These are phyloP conservation scores for Chytridium lagenaria DNA, from an alignment of 371 early-diverging fungal species.

Conservation along the genomic window DNA sequence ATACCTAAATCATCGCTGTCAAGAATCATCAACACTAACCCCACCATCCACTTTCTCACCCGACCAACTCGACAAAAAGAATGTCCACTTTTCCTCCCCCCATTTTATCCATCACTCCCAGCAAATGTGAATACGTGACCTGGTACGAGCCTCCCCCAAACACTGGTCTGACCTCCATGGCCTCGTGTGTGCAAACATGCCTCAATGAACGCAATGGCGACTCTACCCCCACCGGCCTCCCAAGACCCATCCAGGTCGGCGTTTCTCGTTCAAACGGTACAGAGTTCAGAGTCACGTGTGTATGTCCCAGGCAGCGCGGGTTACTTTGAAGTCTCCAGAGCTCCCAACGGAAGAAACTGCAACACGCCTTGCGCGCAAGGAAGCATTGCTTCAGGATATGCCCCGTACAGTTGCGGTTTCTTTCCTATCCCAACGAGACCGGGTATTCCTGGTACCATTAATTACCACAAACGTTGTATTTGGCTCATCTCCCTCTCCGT, in stretches of 20 bases:
- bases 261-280: background rate
- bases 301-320: background rate
- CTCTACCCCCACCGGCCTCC: background rate
- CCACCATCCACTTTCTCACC: no score
- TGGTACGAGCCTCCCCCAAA: background rate
- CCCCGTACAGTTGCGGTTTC: background rate
- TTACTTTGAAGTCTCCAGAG: background rate
- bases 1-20: no score
- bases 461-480: no score
- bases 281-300: background rate
- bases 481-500: no score
- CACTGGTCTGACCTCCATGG: background rate
- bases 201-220: no score
- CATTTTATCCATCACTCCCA: background rate
- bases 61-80: background rate
- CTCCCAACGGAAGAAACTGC: background rate
- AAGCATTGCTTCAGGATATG: background rate
- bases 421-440: background rate
- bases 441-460: no score
- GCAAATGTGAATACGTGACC: background rate
- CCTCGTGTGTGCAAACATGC: background rate
- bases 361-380: background rate
- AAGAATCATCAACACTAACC: no score
- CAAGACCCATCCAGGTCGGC: background rate
- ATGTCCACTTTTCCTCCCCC: background rate